These are phyloP conservation scores for Hansenula sp. DNA, from an alignment of 1,139 yeast species.

Conservation along the genomic window DNA sequence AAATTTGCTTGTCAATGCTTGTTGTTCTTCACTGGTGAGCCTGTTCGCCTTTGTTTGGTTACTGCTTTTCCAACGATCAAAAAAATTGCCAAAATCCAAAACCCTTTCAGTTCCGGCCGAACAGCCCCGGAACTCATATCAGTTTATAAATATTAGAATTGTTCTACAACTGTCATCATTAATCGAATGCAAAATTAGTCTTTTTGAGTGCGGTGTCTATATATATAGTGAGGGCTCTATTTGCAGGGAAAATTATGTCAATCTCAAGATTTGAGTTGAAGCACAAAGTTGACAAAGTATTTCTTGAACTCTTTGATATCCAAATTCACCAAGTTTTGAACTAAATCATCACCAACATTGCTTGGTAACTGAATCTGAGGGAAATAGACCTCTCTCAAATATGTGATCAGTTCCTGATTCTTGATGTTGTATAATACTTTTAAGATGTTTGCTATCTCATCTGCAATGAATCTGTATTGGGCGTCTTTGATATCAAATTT, in stretches of 20 bases:
- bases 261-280: constrained; percentile 26
- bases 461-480: constrained; percentile 67
- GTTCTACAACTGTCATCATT: not conserved
- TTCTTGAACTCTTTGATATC: constrained; percentile 62
- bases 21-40: not conserved
- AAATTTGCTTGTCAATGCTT: not conserved
- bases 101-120: not conserved
- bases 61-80: not conserved
- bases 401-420: constrained; percentile 40
- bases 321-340: constrained; percentile 48
- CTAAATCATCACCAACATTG: constrained; percentile 52
- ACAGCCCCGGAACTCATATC: not conserved
- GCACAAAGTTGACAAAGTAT: constrained; percentile 56
- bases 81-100: constrained; percentile 1
- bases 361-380: constrained; percentile 59
- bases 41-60: not conserved
- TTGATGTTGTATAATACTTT: constrained; percentile 48
- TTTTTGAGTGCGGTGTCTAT: not conserved
- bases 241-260: not conserved
- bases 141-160: no score
- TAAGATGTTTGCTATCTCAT: constrained; percentile 71
- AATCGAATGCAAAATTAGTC: not conserved
- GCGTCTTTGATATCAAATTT: constrained; percentile 73
- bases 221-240: not conserved
- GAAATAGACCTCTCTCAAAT: constrained; percentile 48